These are phyloP conservation scores for Colletotrichum cuscutae DNA, from an alignment of 2,329 filamentous ascomycete genomes.

Conservation along the genomic window DNA sequence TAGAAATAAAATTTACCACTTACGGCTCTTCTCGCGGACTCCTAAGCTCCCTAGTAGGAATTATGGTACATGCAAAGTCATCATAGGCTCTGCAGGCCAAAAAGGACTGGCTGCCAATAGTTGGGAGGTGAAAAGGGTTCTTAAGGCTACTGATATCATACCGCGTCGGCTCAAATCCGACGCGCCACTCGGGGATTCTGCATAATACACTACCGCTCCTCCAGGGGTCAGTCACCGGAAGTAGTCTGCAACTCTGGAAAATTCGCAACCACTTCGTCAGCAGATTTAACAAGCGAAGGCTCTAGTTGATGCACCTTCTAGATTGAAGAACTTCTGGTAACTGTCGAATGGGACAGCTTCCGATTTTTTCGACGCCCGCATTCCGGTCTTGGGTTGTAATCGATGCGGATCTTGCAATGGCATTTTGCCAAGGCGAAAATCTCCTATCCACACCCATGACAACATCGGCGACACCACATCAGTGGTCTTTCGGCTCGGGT, in stretches of 20 bases:
- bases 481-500: not conserved
- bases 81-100: not conserved
- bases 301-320: not conserved
- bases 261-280: not conserved
- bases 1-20: not conserved
- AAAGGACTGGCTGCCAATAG: not conserved
- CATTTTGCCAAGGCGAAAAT: not conserved
- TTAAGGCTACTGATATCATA: not conserved
- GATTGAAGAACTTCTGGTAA: not conserved
- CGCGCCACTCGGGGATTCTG: not conserved
- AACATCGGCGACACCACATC: not conserved
- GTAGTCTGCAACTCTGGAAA: not conserved
- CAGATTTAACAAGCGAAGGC: not conserved
- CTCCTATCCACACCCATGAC: conserved; percentile 11
- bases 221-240: not conserved
- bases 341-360: not conserved
- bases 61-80: not conserved
- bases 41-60: not conserved
- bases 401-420: conserved; percentile 9
- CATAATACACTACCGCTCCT: not conserved
- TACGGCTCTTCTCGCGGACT: not conserved
- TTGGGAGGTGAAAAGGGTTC: not conserved
- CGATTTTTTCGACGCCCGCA: conserved; percentile 9
- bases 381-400: conserved; percentile 13
- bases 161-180: not conserved